Evolutionary conservation across 2,329 filamentous ascomycete species (phyloP).

Genomic region (Cladosporium sphaerospermum): DNA sequence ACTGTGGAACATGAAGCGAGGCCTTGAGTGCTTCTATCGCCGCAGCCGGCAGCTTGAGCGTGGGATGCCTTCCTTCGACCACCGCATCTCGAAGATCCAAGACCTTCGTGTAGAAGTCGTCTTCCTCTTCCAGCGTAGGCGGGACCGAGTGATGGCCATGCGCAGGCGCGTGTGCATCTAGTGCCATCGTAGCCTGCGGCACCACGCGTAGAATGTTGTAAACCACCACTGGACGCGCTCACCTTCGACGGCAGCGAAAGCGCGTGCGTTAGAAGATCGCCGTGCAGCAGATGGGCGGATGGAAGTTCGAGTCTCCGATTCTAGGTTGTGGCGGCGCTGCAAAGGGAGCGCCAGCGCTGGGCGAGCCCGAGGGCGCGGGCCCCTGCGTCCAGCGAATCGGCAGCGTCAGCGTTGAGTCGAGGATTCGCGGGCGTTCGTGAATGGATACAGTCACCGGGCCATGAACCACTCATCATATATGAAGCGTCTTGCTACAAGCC

Average conservation of each 20-base stretch:
- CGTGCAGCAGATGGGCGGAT: conserved; percentile 1
- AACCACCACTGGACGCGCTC: neutral
- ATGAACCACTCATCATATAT: neutral
- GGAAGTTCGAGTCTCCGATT: neutral
- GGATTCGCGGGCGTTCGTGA: conserved; percentile 8
- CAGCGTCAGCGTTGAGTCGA: neutral
- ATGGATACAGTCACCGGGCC: conserved; percentile 7
- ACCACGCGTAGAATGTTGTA: neutral
- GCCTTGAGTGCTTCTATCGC: conserved; percentile 37
- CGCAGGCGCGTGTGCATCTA: conserved; percentile 8
- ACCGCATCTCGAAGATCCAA: conserved; percentile 74
- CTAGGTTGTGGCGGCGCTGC: conserved; percentile 5
- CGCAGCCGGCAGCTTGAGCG: conserved; percentile 52
- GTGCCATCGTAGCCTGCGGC: conserved; percentile 16
- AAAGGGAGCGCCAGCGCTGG: neutral
- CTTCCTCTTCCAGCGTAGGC: conserved; percentile 25
- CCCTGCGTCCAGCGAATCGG: neutral
- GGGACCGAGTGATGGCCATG: conserved; percentile 15
- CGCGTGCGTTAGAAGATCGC: neutral
- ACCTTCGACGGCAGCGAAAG: neutral
- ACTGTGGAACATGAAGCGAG: conserved; percentile 11
- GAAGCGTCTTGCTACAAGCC: neutral
- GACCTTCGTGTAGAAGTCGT: conserved; percentile 64
- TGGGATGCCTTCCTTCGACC: conserved; percentile 66
- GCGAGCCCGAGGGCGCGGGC: neutral